These are phyloP conservation scores for Apiospora hydei DNA, from an alignment of 2,329 filamentous ascomycete genomes.

Conservation along the genomic window DNA sequence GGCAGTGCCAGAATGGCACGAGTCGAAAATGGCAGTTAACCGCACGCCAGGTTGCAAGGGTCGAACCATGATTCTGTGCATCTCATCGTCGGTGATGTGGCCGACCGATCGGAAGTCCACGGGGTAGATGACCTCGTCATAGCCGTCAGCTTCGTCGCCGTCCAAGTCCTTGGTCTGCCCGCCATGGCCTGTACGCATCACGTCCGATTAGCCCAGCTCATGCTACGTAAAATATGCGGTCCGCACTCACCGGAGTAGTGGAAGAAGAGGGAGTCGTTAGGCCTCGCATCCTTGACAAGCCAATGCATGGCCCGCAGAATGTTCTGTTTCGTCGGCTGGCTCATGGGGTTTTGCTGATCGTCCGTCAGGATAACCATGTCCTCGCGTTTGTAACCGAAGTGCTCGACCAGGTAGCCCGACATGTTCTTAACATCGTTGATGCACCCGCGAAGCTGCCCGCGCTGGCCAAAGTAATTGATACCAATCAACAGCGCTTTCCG, in stretches of 20 bases:
- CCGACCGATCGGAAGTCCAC: constrained; percentile 75
- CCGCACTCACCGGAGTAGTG: constrained; percentile 80
- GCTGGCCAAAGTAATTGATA: constrained; percentile 96
- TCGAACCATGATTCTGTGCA: constrained; percentile 79
- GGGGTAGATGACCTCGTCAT: constrained; percentile 81
- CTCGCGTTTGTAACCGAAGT: constrained; percentile 91
- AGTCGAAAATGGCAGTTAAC: constrained; percentile 82
- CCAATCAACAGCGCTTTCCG: constrained; percentile 91
- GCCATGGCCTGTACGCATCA: constrained; percentile 66
- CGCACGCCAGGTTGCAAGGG: constrained; percentile 84
- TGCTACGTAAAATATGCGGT: not conserved
- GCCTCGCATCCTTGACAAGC: constrained; percentile 90
- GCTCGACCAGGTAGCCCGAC: constrained; percentile 86
- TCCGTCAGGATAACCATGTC: constrained; percentile 98
- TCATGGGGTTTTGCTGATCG: constrained; percentile 97
- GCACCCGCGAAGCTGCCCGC: constrained; percentile 88
- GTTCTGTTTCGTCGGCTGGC: constrained; percentile 94
- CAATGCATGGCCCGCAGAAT: constrained; percentile 97
- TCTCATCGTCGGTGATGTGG: constrained; percentile 80
- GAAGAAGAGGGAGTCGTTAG: constrained; percentile 96
- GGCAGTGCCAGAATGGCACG: constrained; percentile 80
- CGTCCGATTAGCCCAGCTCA: not conserved
- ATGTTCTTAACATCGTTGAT: constrained; percentile 99
- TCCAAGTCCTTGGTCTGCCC: constrained; percentile 77
- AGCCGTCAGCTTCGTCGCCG: constrained; percentile 80